A percentile compares a stretch with the other conserved stretches of the same genome.
phyloP scores from a whole-genome alignment of 441 rosid genomes.

The Mallotus japonicus region DNA sequence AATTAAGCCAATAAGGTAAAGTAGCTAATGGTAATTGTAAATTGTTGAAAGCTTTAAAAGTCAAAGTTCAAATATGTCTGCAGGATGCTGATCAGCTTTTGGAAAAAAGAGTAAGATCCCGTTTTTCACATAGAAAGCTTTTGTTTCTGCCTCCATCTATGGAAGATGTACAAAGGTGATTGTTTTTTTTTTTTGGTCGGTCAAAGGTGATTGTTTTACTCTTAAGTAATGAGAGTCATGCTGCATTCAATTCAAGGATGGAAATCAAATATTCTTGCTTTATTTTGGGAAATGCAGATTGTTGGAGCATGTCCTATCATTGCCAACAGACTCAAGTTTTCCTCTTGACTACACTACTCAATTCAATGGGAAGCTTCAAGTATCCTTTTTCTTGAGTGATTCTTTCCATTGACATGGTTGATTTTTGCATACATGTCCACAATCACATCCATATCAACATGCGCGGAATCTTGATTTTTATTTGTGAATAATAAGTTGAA shows the following conservation, averaged over 20 bases:
- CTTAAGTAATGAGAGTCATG: slow-evolving; percentile 1
- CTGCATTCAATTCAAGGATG: slow-evolving; percentile 23
- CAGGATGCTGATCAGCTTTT: slow-evolving; percentile 98
- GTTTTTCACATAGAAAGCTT: slow-evolving; percentile 84
- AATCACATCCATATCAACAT: background rate
- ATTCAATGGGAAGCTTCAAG: slow-evolving; percentile 75
- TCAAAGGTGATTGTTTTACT: slow-evolving; percentile 45
- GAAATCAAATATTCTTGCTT: slow-evolving; percentile 10
- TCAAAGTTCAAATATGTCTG: slow-evolving; percentile 8
- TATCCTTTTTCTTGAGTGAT: slow-evolving; percentile 39
- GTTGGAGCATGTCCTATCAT: slow-evolving; percentile 66
- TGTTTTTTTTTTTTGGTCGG: too few relatives aligned
- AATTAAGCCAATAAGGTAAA: slow-evolving; percentile 6
- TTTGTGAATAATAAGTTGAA: background rate
- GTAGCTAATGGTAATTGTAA: slow-evolving; percentile 1
- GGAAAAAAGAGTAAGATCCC: slow-evolving; percentile 94
- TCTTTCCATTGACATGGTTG: background rate
- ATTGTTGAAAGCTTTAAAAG: slow-evolving; percentile 17
- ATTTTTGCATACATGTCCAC: background rate
- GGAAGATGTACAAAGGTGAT: slow-evolving; percentile 67
- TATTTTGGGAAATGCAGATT: slow-evolving; percentile 50
- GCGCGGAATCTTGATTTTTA: background rate
- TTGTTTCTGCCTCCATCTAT: slow-evolving; percentile 78
- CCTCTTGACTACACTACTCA: slow-evolving; percentile 58
- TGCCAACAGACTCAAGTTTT: slow-evolving; percentile 68